Evolutionary conservation across 192 early-diverging fungal genomes (phyloP).

Genomic region (Coemansia sp.): DNA sequence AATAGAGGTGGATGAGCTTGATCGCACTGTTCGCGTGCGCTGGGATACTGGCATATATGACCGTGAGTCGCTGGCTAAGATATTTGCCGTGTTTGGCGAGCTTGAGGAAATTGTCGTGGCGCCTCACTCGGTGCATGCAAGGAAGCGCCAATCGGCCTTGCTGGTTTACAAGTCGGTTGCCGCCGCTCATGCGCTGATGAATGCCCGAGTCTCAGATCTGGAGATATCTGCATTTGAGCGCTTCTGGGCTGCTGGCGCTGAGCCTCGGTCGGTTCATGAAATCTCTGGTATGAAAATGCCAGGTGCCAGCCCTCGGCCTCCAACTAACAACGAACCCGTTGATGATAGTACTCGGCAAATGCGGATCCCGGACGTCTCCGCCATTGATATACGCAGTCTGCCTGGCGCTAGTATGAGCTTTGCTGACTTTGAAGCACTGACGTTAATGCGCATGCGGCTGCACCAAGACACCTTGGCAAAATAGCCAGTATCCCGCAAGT

Average conservation of each 20-base stretch:
- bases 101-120: constrained; percentile 51
- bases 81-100: constrained; percentile 39
- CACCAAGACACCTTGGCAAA: constrained; percentile 11
- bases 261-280: constrained; percentile 29
- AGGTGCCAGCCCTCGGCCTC: neutral
- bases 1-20: constrained; percentile 38
- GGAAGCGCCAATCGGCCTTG: constrained; percentile 31
- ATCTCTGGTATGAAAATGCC: neutral
- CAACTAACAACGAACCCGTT: neutral
- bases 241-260: constrained; percentile 38
- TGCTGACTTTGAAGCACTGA: constrained; percentile 50
- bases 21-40: constrained; percentile 36
- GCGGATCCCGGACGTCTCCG: constrained; percentile 26
- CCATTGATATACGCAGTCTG: constrained; percentile 33
- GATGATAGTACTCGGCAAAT: neutral
- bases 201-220: constrained; percentile 8
- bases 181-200: constrained; percentile 47
- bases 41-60: constrained; percentile 20
- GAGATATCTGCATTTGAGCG: constrained; percentile 20
- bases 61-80: constrained; percentile 17
- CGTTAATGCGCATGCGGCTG: constrained; percentile 51
- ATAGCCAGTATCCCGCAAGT: neutral
- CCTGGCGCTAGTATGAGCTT: constrained; percentile 37
- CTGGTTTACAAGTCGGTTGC: constrained; percentile 43
- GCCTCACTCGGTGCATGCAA: constrained; percentile 9